phyloP scores from a whole-genome alignment of 1,284 basidiomycete genomes.

The Cryptococcus wingfieldii region DNA sequence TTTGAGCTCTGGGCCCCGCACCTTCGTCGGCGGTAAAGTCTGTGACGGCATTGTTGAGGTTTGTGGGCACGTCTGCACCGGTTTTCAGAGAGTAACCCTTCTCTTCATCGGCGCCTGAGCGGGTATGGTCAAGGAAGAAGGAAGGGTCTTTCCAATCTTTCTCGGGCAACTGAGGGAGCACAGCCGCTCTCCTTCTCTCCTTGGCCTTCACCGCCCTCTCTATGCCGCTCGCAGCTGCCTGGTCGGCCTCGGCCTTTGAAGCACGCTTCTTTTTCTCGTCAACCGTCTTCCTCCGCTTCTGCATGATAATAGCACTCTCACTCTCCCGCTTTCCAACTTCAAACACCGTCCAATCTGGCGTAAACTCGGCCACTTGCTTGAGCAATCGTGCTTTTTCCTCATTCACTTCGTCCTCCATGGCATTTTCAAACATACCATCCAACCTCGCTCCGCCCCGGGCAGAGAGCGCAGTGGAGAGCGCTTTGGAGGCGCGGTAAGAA shows the following conservation, averaged over 20 bases:
- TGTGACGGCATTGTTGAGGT: slow-evolving; percentile 74
- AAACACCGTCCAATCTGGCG: slow-evolving; percentile 84
- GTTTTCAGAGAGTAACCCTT: slow-evolving; percentile 85
- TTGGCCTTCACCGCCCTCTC: not conserved
- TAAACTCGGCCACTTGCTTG: slow-evolving; percentile 73
- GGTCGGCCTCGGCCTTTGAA: not conserved
- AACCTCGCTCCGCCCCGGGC: not conserved
- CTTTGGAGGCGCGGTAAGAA: slow-evolving; percentile 84
- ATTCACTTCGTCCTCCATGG: slow-evolving; percentile 3
- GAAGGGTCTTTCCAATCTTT: slow-evolving; percentile 67
- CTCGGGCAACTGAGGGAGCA: not conserved
- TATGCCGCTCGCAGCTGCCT: not conserved
- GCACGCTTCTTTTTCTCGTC: slow-evolving; percentile 48
- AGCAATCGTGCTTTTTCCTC: slow-evolving; percentile 53
- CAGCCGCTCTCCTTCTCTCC: not conserved
- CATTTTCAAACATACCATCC: slow-evolving; percentile 3
- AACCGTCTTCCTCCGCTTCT: slow-evolving; percentile 68
- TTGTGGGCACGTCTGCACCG: slow-evolving; percentile 76
- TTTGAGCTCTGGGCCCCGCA: slow-evolving; percentile 60
- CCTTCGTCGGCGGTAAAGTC: slow-evolving; percentile 82
- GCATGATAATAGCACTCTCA: slow-evolving; percentile 74
- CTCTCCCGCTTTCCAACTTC: slow-evolving; percentile 75
- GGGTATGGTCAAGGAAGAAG: slow-evolving; percentile 88
- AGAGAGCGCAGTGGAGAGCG: slow-evolving; percentile 54
- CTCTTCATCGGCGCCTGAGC: slow-evolving; percentile 77